A percentile compares a stretch with the other conserved stretches of the same genome.
Conservation (phyloP, 768 basidiomycete species). For the Royoungia palumana region DNA sequence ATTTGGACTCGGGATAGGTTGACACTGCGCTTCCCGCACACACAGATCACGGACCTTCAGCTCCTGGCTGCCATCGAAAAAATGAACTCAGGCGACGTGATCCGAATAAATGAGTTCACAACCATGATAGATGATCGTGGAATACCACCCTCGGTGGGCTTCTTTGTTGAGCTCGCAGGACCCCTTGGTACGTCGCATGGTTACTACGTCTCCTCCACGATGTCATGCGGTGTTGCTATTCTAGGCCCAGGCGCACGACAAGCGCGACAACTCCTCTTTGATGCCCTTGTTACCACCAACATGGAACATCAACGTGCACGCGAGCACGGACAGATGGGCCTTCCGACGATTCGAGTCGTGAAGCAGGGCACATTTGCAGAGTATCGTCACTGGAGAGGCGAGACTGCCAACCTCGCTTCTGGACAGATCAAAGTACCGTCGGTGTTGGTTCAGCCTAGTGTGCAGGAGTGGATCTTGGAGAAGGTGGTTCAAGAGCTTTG, state of each 20-base stretch:
- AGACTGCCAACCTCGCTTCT: neutral
- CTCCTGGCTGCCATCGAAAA: conserved; percentile 4
- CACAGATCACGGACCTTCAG: conserved; percentile 7
- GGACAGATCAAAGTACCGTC: conserved; percentile 17
- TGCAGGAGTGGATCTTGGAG: conserved; percentile 15
- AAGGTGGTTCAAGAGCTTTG: conserved; percentile 16
- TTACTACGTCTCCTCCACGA: neutral
- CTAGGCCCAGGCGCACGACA: conserved; percentile 5
- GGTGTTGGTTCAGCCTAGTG: neutral
- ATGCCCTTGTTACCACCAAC: conserved; percentile 1
- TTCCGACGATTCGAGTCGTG: conserved; percentile 23
- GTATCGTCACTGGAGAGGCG: conserved; percentile 13
- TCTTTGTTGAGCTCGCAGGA: conserved; percentile 14
- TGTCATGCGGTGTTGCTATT: too few relatives aligned
- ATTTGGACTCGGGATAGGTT: neutral
- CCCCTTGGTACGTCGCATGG: conserved; percentile 7
- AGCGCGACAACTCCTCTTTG: conserved; percentile 3
- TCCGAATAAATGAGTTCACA: conserved; percentile 16
- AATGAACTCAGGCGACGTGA: neutral
- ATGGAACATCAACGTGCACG: neutral
- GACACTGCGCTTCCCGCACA: conserved; percentile 5
- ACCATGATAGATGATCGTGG: conserved; percentile 11
- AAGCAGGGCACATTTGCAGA: conserved; percentile 19
- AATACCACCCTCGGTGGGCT: conserved; percentile 4
- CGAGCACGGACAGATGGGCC: neutral